Base-by-base conservation (phyloP, 2,329 filamentous ascomycete genomes). In the Penicillium olsonii region DNA sequence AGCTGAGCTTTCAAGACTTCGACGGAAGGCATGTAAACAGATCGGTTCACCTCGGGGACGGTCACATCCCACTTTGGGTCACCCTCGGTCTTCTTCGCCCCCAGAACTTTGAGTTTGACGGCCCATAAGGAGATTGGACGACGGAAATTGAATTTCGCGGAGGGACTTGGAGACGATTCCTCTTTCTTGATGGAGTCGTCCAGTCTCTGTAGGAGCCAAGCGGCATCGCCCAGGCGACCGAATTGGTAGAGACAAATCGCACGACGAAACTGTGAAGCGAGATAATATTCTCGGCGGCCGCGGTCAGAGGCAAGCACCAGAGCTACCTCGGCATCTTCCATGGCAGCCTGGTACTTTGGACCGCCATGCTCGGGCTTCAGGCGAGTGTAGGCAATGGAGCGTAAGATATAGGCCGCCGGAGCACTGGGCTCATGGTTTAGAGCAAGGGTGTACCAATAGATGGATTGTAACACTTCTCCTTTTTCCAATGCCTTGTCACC, bases 261-360 rank as follows among this genome's bases (percentile, higher is more conserved):
- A 31, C 92, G 84, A 59, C 92, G 84, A 62, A 94, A 83, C 63
- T 96, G 90, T 2, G 89, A 87, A n/a, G 90, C 83, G 38, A 85
- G 79, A 68, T 96, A 90, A 24, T 87, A 79, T 56, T 90, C 84
- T 42, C 88, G 84, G 62, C 86, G 87, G 26, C 82, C 88, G 34
- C 92, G 87, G 54, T 86, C 78, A 20, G 75, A 75, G 2, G 85
- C 87, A 4, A 79, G 72, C 31, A 79, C 72, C 45, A 87, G 80
- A 2, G 85, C 88, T 40, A 79, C 77, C 54, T 90, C 83, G 31
- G 87, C 84, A 69, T 92, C 88, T 33, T 74, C 76, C 37, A 94
- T 80, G 1, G 90, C 88, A 12, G 69, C 68, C 10, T 63, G 39
- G 24, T 48, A 54, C 12, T 72, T 64, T 0, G 71, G 69, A 3